Base-by-base conservation (phyloP, 768 basidiomycete genomes). In the Sistotremastrum suecicum region DNA sequence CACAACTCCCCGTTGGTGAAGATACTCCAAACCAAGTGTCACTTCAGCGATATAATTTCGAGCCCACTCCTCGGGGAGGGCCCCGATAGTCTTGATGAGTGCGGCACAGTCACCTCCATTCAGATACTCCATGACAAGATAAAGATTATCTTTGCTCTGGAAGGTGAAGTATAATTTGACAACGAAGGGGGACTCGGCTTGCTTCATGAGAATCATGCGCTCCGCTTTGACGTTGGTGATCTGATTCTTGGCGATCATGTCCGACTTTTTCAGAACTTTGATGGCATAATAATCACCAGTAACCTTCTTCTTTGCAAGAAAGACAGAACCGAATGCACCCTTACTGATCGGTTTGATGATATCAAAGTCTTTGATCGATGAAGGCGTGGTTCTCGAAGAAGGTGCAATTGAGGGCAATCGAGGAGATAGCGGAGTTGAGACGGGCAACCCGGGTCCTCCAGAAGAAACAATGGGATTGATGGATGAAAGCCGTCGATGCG, bases 211-310 rank as follows among this genome's bases (percentile, higher is more conserved):
- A 56, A 99, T 99, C 81, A 95, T 98, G 47, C 95, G 76, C 67
- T 99, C 95, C 2, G 95, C 95, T 66, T 98, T 98, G 62, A 99
- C 95, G 60, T 98, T 99, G 42, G 95, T 98, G 61, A 99, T 94
- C 63, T 99, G 95, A 68, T 99, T 99, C 75, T 99, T 99, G 37
- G 95, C 88, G 61, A 99, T 98, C 95, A 99, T 99, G 65, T 99
- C 95, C n/a, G 91, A 89, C 69, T 99, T 99, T 69, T 94, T 97
- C 59, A 99, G 66, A n/a, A 98, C 92, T 65, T 99, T 99, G 76
- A 99, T 94, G 30, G 95, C 95, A 65, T 83, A 99, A 64, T 97
- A 98, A 63, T 98, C 95, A 44, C 95, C 95, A 2, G 95, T 99
- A 4, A 75, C 84, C 56, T 89, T 92, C 75, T 99, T 99, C 71